A percentile compares a stretch with the other conserved stretches of the same genome.
These are phyloP conservation scores for Phlyctochytrium bullatum DNA, from an alignment of 192 early-diverging fungal species.

Conservation along the genomic window DNA sequence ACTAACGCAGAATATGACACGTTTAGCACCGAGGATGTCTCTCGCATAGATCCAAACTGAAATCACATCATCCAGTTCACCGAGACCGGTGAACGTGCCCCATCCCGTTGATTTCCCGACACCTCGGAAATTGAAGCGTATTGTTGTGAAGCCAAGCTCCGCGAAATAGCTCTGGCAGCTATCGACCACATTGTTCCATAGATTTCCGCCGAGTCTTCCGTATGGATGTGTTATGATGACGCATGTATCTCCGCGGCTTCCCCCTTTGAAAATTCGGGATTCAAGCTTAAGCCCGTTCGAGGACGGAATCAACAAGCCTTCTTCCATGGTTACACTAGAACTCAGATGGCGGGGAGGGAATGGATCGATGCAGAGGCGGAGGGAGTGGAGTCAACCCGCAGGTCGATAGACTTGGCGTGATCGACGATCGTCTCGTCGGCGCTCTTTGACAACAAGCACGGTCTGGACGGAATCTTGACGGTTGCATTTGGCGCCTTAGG, in stretches of 20 bases:
- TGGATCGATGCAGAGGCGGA: no score
- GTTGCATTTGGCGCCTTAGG: no score
- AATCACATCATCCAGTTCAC: conserved; percentile 23
- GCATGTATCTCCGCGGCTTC: conserved; percentile 13
- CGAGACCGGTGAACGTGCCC: conserved; percentile 16
- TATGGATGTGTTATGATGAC: conserved; percentile 28
- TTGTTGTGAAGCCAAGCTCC: conserved; percentile 5
- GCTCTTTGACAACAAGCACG: no score
- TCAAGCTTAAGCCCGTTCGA: conserved; percentile 15
- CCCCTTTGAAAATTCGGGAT: background rate
- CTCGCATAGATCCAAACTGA: conserved; percentile 16
- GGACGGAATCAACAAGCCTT: conserved; percentile 12
- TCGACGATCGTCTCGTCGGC: no score
- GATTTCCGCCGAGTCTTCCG: conserved; percentile 21
- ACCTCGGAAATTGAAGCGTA: conserved; percentile 29
- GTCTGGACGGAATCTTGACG: background rate
- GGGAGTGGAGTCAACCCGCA: no score
- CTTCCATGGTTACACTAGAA: background rate
- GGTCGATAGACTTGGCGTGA: no score
- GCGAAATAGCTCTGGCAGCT: conserved; percentile 5
- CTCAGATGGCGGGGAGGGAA: no score
- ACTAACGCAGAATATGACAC: conserved; percentile 9
- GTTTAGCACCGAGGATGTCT: background rate
- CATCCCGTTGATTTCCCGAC: conserved; percentile 18
- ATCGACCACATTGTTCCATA: conserved; percentile 28